Evolutionary conservation across 805 yeast species (phyloP).

Genomic region (Candida boleticola): DNA sequence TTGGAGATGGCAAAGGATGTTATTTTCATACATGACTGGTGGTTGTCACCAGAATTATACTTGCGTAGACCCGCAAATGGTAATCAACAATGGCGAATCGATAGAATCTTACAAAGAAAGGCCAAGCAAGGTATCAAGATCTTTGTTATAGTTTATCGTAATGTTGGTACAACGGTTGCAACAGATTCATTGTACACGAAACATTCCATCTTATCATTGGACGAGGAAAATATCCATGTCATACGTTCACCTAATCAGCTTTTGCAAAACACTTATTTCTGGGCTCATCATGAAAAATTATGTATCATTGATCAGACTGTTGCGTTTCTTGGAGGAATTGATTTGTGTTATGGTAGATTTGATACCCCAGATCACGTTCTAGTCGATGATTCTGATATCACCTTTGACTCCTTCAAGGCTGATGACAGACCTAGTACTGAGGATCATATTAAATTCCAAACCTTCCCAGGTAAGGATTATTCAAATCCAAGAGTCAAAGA

Average conservation of each 20-base stretch:
- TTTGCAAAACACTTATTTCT: conserved; percentile 86
- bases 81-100: conserved; percentile 90
- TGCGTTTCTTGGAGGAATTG: conserved; percentile 94
- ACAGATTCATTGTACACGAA: conserved; percentile 94
- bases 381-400: conserved; percentile 61
- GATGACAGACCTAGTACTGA: conserved; percentile 34
- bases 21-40: conserved; percentile 96
- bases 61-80: conserved; percentile 93
- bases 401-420: conserved; percentile 28
- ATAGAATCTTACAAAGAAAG: conserved; percentile 79
- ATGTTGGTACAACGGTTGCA: conserved; percentile 89
- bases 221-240: conserved; percentile 78
- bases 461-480: conserved; percentile 95
- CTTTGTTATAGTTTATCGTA: conserved; percentile 87
- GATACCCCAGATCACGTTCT: conserved; percentile 96
- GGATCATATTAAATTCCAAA: conserved; percentile 51
- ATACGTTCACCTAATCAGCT: conserved; percentile 95
- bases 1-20: conserved; percentile 91
- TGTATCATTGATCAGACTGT: conserved; percentile 83
- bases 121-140: conserved; percentile 96
- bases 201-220: conserved; percentile 82
- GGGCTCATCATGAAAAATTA: conserved; percentile 99
- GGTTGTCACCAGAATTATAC: conserved; percentile 94
- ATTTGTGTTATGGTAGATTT: conserved; percentile 90
- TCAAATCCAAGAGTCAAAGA: conserved; percentile 94